phyloP scores from a whole-genome alignment of 306 rosid species.

The Cicer yamashitae region DNA sequence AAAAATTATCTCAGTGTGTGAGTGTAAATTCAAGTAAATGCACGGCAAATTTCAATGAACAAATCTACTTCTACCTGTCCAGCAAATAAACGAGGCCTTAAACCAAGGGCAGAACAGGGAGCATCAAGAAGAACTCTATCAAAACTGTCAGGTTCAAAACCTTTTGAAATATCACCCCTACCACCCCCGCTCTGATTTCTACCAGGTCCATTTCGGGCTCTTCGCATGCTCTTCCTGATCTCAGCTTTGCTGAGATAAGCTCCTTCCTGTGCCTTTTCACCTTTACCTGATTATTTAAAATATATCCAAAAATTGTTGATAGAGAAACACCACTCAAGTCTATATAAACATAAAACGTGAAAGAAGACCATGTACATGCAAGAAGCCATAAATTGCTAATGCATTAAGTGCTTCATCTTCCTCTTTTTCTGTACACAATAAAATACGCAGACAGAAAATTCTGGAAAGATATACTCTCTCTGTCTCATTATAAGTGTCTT shows the following conservation, averaged over 20 bases:
- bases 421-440: neutral
- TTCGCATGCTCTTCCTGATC: conserved; percentile 67
- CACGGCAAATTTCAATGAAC: conserved; percentile 12
- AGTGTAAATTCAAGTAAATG: neutral
- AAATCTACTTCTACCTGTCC: conserved; percentile 69
- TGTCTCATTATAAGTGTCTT: neutral
- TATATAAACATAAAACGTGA: neutral
- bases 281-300: conserved; percentile 56
- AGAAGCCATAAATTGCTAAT: conserved; percentile 8
- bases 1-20: neutral
- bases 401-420: conserved; percentile 5
- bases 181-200: conserved; percentile 80
- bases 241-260: conserved; percentile 77
- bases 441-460: neutral
- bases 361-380: neutral
- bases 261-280: conserved; percentile 54
- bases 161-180: conserved; percentile 77
- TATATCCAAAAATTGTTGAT: conserved; percentile 15
- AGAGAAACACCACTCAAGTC: conserved; percentile 39
- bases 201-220: conserved; percentile 83
- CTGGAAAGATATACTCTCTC: conserved; percentile 1
- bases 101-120: conserved; percentile 97
- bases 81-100: conserved; percentile 90
- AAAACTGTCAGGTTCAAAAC: conserved; percentile 85
- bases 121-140: conserved; percentile 98